These are phyloP conservation scores for Hortaea werneckii DNA, from an alignment of 2,329 filamentous ascomycete species.

Conservation along the genomic window DNA sequence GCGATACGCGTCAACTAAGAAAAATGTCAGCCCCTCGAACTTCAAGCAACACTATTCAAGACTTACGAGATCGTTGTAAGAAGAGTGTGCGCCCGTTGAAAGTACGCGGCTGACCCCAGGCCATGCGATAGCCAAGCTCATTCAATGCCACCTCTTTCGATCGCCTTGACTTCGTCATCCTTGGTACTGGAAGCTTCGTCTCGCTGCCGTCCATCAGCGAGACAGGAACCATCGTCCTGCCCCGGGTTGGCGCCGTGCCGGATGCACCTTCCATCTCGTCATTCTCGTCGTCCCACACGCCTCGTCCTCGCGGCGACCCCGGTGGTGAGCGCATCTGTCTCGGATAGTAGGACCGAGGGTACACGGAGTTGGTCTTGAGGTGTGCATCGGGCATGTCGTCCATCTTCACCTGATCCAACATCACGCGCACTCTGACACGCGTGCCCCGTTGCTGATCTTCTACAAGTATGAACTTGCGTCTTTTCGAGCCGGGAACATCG, in stretches of 20 bases:
- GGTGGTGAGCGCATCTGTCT: slow-evolving; percentile 85
- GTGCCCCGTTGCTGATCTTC: slow-evolving; percentile 76
- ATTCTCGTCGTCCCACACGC: slow-evolving; percentile 62
- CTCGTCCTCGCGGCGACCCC: slow-evolving; percentile 61
- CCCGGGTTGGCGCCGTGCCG: slow-evolving; percentile 26
- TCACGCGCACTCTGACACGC: slow-evolving; percentile 79
- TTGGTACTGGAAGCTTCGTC: slow-evolving; percentile 63
- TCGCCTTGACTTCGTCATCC: slow-evolving; percentile 58
- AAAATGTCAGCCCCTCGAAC: slow-evolving; percentile 5
- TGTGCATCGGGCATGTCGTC: slow-evolving; percentile 95
- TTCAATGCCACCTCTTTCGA: slow-evolving; percentile 84
- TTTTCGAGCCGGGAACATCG: slow-evolving; percentile 78
- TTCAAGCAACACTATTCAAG: neutral
- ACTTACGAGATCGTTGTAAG: slow-evolving; percentile 82
- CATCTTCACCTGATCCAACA: slow-evolving; percentile 86
- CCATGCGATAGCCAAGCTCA: slow-evolving; percentile 88
- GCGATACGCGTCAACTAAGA: slow-evolving; percentile 73
- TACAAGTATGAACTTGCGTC: slow-evolving; percentile 92
- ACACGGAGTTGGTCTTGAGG: slow-evolving; percentile 80
- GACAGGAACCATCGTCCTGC: slow-evolving; percentile 38
- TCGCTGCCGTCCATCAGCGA: slow-evolving; percentile 57
- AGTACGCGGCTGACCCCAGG: slow-evolving; percentile 87
- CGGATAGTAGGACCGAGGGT: slow-evolving; percentile 82
- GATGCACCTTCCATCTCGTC: slow-evolving; percentile 44
- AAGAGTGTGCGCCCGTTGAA: slow-evolving; percentile 82